Evolutionary conservation across 2,329 filamentous ascomycete genomes (phyloP), one percentile per base, ranked within the genome.

Genomic region (Penicillium aurantiogriseum): DNA sequence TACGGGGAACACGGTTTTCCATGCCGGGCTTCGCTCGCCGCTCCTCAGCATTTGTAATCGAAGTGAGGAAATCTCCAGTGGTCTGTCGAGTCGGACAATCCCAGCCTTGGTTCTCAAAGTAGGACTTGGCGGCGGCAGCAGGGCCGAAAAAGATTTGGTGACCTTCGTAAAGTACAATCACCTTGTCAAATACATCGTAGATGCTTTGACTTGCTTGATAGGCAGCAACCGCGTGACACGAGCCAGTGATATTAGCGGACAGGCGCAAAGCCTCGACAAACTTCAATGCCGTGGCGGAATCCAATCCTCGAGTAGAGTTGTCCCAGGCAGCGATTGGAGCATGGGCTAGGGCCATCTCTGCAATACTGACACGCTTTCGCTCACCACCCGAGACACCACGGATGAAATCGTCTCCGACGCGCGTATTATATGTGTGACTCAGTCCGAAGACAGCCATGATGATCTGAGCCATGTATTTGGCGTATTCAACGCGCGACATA

Each of bases 91-190:
- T 69, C 0, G 87, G 86, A 60, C 88, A 90, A 33, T 80, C 70
- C 80, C 85, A 91, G 19, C 89, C 89, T 70, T 88, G 82, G 3
- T 80, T 75, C 65, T 88, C 84, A 58, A 92, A 91, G 73, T 83
- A 91, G 0, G 67, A 68, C 60, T 82, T 85, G 0, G 88, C 89
- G 1, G 77, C 71, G 2, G 66, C 66, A 0, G 84, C 82, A 0
- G 82, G 81, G 0, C 89, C 90, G 61, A 86, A 91, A 76, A 85
- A 92, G 65, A 92, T 90, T 67, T 91, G 82, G 0, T 85, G 81
- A 0, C 89, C 89, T 63, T 90, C 86, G 67, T 91, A 90, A 0
- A 91, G 77, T 0, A 92, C 84, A 0, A 83, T 78, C 0, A 83
- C 83, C 68, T 90, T 90, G 71, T 91, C 88, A 62, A 91, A 91